These are phyloP conservation scores for Colletotrichum tamarilloi DNA, from an alignment of 2,329 filamentous ascomycete species.

Conservation along the genomic window DNA sequence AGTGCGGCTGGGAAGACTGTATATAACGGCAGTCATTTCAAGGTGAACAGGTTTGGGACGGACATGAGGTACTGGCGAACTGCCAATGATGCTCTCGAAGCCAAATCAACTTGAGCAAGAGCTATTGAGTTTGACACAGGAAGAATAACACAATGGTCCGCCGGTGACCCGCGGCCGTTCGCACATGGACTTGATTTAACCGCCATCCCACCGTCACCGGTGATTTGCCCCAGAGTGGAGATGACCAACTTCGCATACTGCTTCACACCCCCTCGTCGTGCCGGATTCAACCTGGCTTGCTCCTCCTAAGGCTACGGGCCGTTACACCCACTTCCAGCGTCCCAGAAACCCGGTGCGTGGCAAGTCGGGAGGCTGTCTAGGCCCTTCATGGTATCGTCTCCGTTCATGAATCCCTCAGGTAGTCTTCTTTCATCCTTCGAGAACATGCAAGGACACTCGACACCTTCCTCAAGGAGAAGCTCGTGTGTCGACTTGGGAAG, in stretches of 20 bases:
- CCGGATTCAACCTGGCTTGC: background rate
- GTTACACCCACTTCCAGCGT: background rate
- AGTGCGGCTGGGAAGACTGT: background rate
- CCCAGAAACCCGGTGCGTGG: slow-evolving; percentile 26
- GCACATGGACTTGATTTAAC: slow-evolving; percentile 2
- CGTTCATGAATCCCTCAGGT: background rate
- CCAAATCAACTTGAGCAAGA: background rate
- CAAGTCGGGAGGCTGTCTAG: slow-evolving; percentile 2
- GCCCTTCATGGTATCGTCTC: background rate
- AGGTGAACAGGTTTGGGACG: background rate
- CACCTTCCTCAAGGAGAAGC: background rate
- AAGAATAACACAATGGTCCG: slow-evolving; percentile 7
- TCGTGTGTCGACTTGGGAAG: background rate
- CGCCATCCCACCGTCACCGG: background rate
- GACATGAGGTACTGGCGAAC: background rate
- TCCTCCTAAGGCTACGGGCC: slow-evolving; percentile 6
- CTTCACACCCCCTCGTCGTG: background rate
- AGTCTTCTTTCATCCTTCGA: background rate
- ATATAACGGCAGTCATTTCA: background rate
- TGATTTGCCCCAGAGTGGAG: slow-evolving; percentile 1
- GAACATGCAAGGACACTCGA: background rate
- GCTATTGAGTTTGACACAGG: background rate
- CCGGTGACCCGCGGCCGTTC: slow-evolving; percentile 5
- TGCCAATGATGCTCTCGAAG: background rate
- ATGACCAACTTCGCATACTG: background rate